A percentile compares a stretch with the other conserved stretches of the same genome.
Conservation (phyloP, 1,284 basidiomycete species). For the Clitocybe nebularis region DNA sequence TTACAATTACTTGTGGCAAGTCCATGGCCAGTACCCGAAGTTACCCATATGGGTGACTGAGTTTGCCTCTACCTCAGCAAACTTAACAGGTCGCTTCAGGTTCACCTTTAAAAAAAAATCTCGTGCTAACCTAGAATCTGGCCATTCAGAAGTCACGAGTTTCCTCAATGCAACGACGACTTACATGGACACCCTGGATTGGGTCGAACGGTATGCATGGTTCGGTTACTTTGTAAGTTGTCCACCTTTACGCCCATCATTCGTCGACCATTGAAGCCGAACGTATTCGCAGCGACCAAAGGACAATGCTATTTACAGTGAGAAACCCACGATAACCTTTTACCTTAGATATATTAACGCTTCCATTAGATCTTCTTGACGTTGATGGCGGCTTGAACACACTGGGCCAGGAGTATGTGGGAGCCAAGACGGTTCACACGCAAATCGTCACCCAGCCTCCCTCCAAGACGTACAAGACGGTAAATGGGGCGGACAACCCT, state of each 20-base stretch:
- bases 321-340: constrained; percentile 14
- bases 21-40: constrained; percentile 39
- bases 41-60: constrained; percentile 61
- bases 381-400: constrained; percentile 38
- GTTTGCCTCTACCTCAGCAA: constrained; percentile 42
- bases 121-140: too few relatives aligned
- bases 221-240: constrained; percentile 44
- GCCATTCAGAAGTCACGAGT: constrained; percentile 35
- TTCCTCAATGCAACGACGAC: constrained; percentile 39
- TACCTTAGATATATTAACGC: constrained; percentile 3
- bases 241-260: too few relatives aligned
- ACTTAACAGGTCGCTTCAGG: constrained; percentile 36
- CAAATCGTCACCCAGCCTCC: constrained; percentile 23
- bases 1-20: constrained; percentile 48
- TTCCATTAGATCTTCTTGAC: constrained; percentile 32
- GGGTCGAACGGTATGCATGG: constrained; percentile 45
- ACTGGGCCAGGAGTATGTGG: constrained; percentile 38
- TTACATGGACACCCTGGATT: constrained; percentile 39
- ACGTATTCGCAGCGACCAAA: constrained; percentile 34
- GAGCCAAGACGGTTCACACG: constrained; percentile 36
- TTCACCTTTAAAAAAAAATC: too few relatives aligned
- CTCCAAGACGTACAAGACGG: constrained; percentile 25
- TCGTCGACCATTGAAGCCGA: too few relatives aligned
- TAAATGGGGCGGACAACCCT: constrained; percentile 31
- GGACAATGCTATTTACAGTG: constrained; percentile 35